phyloP scores from a whole-genome alignment of 148 eudicot species.

The Camellia lanceoleosa region DNA sequence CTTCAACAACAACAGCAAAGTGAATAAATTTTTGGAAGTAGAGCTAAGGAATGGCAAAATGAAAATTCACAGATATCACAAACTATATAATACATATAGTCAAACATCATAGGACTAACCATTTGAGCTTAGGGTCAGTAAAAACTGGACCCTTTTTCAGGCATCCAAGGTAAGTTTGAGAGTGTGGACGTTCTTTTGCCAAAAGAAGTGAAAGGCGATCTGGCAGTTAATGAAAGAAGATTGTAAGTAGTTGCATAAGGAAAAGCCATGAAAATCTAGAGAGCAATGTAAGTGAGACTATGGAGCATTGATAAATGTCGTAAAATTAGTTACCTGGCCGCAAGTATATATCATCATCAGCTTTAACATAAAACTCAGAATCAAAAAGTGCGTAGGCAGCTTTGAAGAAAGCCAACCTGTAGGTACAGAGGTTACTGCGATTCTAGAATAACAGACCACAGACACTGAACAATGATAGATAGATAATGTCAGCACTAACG shows the following conservation, averaged over 20 bases:
- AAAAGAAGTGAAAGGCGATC: slow-evolving; percentile 89
- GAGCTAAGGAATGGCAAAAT: neutral
- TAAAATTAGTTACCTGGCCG: slow-evolving; percentile 62
- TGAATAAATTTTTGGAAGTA: neutral
- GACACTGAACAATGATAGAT: slow-evolving; percentile 16
- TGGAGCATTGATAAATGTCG: neutral
- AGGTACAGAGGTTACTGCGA: slow-evolving; percentile 20
- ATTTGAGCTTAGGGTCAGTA: slow-evolving; percentile 84
- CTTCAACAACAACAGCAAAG: neutral
- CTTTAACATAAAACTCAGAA: slow-evolving; percentile 90
- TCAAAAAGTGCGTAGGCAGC: slow-evolving; percentile 82
- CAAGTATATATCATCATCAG: slow-evolving; percentile 91
- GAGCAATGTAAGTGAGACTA: neutral
- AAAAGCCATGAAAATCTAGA: slow-evolving; percentile 5
- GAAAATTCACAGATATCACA: neutral
- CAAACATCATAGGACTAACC: slow-evolving; percentile 45
- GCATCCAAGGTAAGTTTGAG: slow-evolving; percentile 95
- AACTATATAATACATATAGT: neutral
- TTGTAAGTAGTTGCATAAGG: neutral
- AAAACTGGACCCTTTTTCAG: slow-evolving; percentile 98
- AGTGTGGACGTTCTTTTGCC: slow-evolving; percentile 81
- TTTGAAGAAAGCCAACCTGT: slow-evolving; percentile 91
- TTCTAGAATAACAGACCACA: slow-evolving; percentile 11
- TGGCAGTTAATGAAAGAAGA: slow-evolving; percentile 23
- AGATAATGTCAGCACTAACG: slow-evolving; percentile 57